A percentile compares a stretch with the other conserved stretches of the same genome.
Conservation (phyloP, 1,139 yeast genomes). For the Scheffersomyces segobiensis region DNA sequence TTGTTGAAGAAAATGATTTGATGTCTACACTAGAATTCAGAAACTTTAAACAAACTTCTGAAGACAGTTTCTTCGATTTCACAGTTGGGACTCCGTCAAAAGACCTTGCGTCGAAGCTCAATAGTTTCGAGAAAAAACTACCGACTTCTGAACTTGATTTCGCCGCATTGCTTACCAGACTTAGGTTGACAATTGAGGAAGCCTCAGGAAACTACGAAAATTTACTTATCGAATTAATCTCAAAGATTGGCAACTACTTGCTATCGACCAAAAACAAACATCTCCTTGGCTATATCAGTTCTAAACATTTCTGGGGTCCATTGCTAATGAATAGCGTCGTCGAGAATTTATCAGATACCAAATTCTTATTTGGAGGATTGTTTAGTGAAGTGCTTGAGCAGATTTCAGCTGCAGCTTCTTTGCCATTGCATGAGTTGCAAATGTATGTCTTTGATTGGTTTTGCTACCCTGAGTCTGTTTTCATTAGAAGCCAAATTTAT, state of each 20-base stretch:
- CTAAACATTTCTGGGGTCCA: conserved; percentile 17
- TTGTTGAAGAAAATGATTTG: conserved; percentile 7
- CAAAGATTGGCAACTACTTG: conserved; percentile 46
- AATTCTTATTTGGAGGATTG: conserved; percentile 28
- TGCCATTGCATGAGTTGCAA: conserved; percentile 10
- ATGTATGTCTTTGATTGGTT: conserved; percentile 11
- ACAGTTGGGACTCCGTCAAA: conserved; percentile 22
- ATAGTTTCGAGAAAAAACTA: conserved; percentile 21
- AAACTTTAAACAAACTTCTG: not conserved
- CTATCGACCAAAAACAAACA: conserved; percentile 9
- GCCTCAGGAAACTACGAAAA: conserved; percentile 13
- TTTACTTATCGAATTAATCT: conserved; percentile 21
- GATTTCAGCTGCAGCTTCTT: conserved; percentile 14
- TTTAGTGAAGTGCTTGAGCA: conserved; percentile 41
- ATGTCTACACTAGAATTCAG: conserved; percentile 4
- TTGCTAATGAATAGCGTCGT: conserved; percentile 6
- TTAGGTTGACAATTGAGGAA: conserved; percentile 28
- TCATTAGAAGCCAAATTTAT: conserved; percentile 12
- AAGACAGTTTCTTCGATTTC: conserved; percentile 19
- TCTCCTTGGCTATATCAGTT: conserved; percentile 16
- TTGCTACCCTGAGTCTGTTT: conserved; percentile 4
- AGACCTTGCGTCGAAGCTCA: conserved; percentile 11
- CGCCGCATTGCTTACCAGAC: conserved; percentile 42
- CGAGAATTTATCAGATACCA: conserved; percentile 12
- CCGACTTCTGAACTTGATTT: conserved; percentile 50